Evolutionary conservation across 805 yeast species (phyloP).

Genomic region (Candida germanica): DNA sequence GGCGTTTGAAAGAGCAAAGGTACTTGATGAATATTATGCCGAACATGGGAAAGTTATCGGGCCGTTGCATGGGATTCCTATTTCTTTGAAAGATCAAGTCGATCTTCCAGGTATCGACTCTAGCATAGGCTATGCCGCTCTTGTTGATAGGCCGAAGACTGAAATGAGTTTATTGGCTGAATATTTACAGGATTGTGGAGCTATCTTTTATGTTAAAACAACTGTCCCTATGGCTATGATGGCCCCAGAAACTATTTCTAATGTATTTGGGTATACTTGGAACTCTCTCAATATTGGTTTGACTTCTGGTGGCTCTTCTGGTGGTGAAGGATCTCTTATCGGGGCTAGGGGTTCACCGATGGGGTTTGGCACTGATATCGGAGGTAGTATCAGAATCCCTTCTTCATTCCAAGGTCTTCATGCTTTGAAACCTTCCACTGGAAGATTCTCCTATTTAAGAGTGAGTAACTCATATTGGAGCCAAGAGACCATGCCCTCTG

Average conservation of each 20-base stretch:
- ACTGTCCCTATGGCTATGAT: conserved; percentile 22
- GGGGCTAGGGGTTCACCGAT: conserved; percentile 19
- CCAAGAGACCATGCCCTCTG: conserved; percentile 20
- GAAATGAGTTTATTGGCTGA: conserved; percentile 8
- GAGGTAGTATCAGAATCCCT: conserved; percentile 24
- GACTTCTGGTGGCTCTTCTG: conserved; percentile 23
- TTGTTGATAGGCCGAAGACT: conserved; percentile 11
- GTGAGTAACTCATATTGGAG: conserved; percentile 20
- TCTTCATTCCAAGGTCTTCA: conserved; percentile 20
- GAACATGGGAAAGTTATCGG: conserved; percentile 9
- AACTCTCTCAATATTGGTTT: conserved; percentile 19
- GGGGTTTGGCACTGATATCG: conserved; percentile 26
- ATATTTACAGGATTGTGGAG: conserved; percentile 15
- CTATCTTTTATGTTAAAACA: conserved; percentile 20
- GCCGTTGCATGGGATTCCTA: conserved; percentile 20
- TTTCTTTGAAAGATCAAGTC: conserved; percentile 23
- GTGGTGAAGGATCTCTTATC: conserved; percentile 24
- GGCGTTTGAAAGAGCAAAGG: conserved; percentile 16
- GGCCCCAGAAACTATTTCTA: conserved; percentile 21
- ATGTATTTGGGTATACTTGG: conserved; percentile 18
- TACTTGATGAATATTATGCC: conserved; percentile 15
- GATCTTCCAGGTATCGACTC: conserved; percentile 18
- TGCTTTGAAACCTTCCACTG: conserved; percentile 20
- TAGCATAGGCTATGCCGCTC: conserved; percentile 18
- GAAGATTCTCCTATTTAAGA: conserved; percentile 17